Evolutionary conservation across 495 filamentous ascomycete species (phyloP).

Genomic region (Neurospora discreta): DNA sequence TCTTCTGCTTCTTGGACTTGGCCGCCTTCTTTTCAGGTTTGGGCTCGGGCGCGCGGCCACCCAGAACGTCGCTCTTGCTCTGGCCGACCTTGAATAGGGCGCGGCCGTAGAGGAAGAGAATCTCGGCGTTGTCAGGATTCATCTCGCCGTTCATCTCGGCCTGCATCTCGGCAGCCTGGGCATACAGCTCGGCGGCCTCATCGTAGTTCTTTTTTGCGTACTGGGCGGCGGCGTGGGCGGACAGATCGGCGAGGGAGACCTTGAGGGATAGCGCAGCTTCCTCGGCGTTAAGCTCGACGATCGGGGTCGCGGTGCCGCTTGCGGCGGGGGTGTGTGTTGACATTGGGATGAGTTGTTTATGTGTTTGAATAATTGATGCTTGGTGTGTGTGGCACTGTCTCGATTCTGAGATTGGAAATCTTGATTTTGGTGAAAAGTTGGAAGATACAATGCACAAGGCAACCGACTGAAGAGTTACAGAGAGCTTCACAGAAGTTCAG

Average conservation of each 20-base stretch:
- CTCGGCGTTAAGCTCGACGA: constrained; percentile 26
- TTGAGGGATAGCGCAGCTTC: constrained; percentile 33
- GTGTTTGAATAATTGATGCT: neutral
- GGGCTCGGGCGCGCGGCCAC: constrained; percentile 58
- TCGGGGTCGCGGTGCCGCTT: constrained; percentile 23
- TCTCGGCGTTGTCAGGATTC: constrained; percentile 76
- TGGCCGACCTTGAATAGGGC: constrained; percentile 87
- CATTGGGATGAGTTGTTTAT: constrained; percentile 5
- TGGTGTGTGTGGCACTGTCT: neutral
- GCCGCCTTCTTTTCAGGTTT: constrained; percentile 30
- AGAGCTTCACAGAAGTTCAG: neutral
- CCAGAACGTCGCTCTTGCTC: constrained; percentile 87
- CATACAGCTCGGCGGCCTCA: constrained; percentile 74
- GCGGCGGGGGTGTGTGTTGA: constrained; percentile 11
- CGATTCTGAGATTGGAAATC: neutral
- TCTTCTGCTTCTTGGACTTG: constrained; percentile 14
- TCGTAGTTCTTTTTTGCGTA: constrained; percentile 81
- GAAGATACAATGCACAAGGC: neutral
- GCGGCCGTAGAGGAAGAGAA: constrained; percentile 88
- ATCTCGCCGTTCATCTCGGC: constrained; percentile 87
- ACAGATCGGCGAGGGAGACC: constrained; percentile 47
- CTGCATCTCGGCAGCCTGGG: constrained; percentile 80
- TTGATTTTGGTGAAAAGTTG: neutral
- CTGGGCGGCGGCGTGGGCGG: constrained; percentile 41
- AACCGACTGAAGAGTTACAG: neutral